phyloP scores from a whole-genome alignment of 768 basidiomycete genomes.

The Auriscalpium vulgare region DNA sequence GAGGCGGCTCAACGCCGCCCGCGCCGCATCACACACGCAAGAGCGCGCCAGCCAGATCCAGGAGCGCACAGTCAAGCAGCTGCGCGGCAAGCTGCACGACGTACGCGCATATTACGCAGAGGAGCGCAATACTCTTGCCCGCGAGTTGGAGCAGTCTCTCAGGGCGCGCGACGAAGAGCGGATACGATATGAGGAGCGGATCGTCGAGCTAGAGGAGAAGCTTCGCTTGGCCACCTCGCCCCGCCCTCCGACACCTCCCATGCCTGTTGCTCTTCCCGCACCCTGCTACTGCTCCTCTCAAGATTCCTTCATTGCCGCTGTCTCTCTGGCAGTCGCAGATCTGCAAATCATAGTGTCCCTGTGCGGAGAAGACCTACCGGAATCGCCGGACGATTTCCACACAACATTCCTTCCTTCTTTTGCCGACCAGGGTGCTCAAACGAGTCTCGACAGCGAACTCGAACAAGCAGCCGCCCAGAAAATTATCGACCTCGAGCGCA shows the following conservation, averaged over 20 bases:
- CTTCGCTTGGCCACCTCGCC: neutral
- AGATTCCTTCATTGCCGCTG: too few species aligned
- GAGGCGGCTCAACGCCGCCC: conserved; percentile 11
- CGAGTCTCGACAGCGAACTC: neutral
- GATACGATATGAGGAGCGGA: conserved; percentile 1
- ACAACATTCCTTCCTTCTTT: too few species aligned
- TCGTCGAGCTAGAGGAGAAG: conserved; percentile 9
- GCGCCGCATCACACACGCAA: conserved; percentile 8
- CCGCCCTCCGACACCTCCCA: too few species aligned
- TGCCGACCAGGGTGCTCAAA: conserved; percentile 1
- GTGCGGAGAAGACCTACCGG: neutral
- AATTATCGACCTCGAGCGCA: neutral
- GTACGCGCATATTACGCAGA: conserved; percentile 1
- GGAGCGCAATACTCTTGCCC: conserved; percentile 3
- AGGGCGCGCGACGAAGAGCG: neutral
- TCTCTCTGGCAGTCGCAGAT: too few species aligned
- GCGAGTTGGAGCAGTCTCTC: conserved; percentile 4
- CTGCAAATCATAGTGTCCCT: neutral
- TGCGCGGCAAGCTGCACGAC: conserved; percentile 9
- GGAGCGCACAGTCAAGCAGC: conserved; percentile 14
- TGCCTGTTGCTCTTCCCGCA: too few species aligned
- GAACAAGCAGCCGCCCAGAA: too few species aligned
- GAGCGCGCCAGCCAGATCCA: conserved; percentile 8
- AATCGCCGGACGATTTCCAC: neutral
- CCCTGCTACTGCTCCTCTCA: too few species aligned